Conservation (phyloP, 2,329 filamentous ascomycete genomes). For the Fusarium humuli region DNA sequence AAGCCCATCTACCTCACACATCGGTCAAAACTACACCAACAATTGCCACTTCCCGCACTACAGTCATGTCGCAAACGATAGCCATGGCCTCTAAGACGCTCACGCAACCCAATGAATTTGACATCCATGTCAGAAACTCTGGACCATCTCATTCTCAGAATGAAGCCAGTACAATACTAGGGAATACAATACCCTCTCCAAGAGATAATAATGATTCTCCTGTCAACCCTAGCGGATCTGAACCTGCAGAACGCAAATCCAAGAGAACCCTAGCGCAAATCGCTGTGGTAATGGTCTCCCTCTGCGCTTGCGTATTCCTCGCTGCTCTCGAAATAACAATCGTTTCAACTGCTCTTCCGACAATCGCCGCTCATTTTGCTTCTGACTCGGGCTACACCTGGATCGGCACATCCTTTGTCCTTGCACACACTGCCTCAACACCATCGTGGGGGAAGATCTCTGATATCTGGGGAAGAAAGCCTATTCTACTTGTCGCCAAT, state of each 20-base stretch:
- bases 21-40: neutral
- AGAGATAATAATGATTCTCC: neutral
- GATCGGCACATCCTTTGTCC: constrained; percentile 80
- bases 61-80: constrained; percentile 29
- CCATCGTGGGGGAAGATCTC: constrained; percentile 77
- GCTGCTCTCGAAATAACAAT: constrained; percentile 66
- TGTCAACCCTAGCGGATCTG: neutral
- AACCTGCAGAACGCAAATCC: neutral
- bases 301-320: constrained; percentile 57
- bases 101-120: neutral
- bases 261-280: constrained; percentile 37
- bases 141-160: neutral
- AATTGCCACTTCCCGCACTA: neutral
- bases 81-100: neutral
- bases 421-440: constrained; percentile 74
- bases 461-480: constrained; percentile 69
- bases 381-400: constrained; percentile 78
- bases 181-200: rapidly evolving
- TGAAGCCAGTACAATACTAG: neutral
- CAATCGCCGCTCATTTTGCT: constrained; percentile 68
- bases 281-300: constrained; percentile 52
- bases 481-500: constrained; percentile 61
- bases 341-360: constrained; percentile 70
- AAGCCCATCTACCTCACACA: neutral
- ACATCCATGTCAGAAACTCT: neutral